These are phyloP conservation scores for Pseudoperonospora humuli DNA, from an alignment of 352 stramenopile genomes.

Conservation along the genomic window DNA sequence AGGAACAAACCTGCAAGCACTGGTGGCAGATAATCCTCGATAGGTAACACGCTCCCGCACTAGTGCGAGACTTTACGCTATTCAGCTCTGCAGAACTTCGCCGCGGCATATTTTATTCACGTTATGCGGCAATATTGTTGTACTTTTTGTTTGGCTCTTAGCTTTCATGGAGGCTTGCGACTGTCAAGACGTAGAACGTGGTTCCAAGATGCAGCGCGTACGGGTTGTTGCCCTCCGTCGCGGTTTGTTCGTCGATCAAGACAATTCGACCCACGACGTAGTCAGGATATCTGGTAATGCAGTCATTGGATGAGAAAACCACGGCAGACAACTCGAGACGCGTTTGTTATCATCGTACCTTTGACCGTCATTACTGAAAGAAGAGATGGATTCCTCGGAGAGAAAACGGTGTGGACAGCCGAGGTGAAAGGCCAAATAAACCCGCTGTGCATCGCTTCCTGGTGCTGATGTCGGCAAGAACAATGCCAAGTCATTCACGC, in stretches of 20 bases:
- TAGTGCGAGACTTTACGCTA: too few species aligned
- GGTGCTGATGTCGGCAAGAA: constrained; percentile 81
- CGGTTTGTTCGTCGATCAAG: constrained; percentile 81
- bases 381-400: constrained; percentile 84
- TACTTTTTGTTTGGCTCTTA: constrained; percentile 21
- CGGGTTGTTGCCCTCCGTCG: constrained; percentile 71
- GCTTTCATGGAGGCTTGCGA: constrained; percentile 74
- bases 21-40: too few species aligned
- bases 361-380: constrained; percentile 76
- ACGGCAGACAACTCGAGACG: not conserved
- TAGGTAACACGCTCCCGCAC: too few species aligned
- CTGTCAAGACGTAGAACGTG: constrained; percentile 84
- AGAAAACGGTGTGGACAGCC: constrained; percentile 81
- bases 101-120: constrained; percentile 26
- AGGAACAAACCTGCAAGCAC: too few species aligned
- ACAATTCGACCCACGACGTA: constrained; percentile 85
- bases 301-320: constrained; percentile 3
- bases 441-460: constrained; percentile 58
- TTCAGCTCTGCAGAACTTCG: too few species aligned
- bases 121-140: constrained; percentile 15
- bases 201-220: constrained; percentile 68
- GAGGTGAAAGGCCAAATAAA: constrained; percentile 84
- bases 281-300: constrained; percentile 63
- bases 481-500: constrained; percentile 72
- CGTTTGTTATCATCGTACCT: constrained; percentile 32